A percentile compares a stretch with the other conserved stretches of the same genome.
Conservation (phyloP, 495 filamentous ascomycete species). For the Penicillium desertorum region DNA sequence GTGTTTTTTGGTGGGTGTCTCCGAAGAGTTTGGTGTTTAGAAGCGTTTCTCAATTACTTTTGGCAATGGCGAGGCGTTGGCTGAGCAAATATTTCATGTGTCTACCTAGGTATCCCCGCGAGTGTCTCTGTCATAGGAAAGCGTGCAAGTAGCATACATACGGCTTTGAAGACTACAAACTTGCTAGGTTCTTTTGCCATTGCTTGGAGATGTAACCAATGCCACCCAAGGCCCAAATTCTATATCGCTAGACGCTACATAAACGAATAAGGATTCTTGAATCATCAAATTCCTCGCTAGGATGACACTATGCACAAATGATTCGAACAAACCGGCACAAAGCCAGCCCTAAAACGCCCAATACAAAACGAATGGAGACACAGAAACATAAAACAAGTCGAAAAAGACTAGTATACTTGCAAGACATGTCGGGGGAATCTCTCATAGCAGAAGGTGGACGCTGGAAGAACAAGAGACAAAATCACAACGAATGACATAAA, state of each 20-base stretch:
- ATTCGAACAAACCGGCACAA: constrained; percentile 9
- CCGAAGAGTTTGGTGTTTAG: constrained; percentile 29
- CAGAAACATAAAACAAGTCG: constrained; percentile 8
- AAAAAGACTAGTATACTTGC: constrained; percentile 20
- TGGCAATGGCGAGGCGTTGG: constrained; percentile 41
- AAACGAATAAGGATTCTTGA: background rate
- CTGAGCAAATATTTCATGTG: constrained; percentile 29
- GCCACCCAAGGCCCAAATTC: constrained; percentile 2
- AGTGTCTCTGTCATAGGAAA: constrained; percentile 11
- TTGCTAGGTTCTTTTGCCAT: background rate
- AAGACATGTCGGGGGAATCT: constrained; percentile 34
- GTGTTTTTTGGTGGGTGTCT: constrained; percentile 1
- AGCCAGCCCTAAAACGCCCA: constrained; percentile 12
- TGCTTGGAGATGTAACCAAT: background rate
- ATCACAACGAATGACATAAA: constrained; percentile 16
- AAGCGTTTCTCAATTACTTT: constrained; percentile 31
- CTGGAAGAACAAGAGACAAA: constrained; percentile 25
- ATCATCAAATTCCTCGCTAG: constrained; percentile 15
- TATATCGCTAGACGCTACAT: constrained; percentile 1
- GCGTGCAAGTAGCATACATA: background rate
- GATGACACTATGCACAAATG: constrained; percentile 21
- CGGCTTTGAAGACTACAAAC: background rate
- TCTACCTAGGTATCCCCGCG: constrained; percentile 19
- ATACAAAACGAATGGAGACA: background rate
- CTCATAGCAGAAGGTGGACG: constrained; percentile 28